A percentile compares a stretch with the other conserved stretches of the same genome.
Conservation (phyloP, 306 rosid genomes). For the Geum urbanum region DNA sequence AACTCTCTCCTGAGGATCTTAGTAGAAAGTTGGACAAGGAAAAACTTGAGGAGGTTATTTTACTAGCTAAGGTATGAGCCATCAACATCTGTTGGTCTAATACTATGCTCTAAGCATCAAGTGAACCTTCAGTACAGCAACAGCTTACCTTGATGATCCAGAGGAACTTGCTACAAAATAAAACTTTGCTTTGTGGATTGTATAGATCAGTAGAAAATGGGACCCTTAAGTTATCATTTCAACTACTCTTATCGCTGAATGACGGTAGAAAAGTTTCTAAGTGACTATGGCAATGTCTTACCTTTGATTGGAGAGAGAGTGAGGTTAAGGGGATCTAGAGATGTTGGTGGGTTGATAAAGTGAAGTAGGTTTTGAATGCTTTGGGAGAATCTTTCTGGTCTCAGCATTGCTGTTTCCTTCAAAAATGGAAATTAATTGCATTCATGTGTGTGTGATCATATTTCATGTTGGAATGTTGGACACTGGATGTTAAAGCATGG, state of each 20-base stretch:
- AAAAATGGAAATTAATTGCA: constrained; percentile 4
- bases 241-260: constrained; percentile 11
- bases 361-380: constrained; percentile 3
- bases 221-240: constrained; percentile 2
- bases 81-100: not conserved
- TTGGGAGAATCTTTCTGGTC: constrained; percentile 5
- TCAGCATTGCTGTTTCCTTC: constrained; percentile 9
- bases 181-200: constrained; percentile 5
- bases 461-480: constrained; percentile 19
- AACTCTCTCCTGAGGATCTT: constrained; percentile 27
- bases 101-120: not conserved
- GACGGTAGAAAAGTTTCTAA: not conserved
- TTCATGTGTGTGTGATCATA: not conserved
- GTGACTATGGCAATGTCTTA: not conserved
- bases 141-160: not conserved
- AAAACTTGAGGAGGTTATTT: not conserved
- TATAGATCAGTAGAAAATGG: not conserved
- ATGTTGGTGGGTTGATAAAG: constrained; percentile 6
- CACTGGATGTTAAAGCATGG: not conserved
- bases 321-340: not conserved
- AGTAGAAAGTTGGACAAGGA: not conserved
- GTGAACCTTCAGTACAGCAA: constrained; percentile 1
- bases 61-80: not conserved
- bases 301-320: constrained; percentile 8
- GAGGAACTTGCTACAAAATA: not conserved